Evolutionary conservation across 2,329 filamentous ascomycete species (phyloP).

Genomic region (Periglandula ipomoeae): DNA sequence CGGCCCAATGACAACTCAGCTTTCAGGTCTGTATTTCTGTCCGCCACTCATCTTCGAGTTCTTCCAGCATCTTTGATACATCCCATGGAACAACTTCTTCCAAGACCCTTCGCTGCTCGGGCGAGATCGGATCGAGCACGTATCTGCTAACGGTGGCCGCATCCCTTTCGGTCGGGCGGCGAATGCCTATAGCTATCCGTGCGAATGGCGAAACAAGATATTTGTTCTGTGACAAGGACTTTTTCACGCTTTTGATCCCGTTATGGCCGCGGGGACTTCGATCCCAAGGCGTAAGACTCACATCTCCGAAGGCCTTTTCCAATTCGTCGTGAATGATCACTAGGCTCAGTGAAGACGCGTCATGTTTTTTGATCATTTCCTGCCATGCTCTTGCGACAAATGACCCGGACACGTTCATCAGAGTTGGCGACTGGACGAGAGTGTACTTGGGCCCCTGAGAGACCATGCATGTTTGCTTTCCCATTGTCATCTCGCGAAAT

Average conservation of each 20-base stretch:
- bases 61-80: slow-evolving; percentile 40
- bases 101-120: slow-evolving; percentile 39
- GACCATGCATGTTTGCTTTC: slow-evolving; percentile 41
- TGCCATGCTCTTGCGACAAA: slow-evolving; percentile 60
- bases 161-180: slow-evolving; percentile 64
- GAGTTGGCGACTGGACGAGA: slow-evolving; percentile 62
- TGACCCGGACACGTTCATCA: slow-evolving; percentile 79
- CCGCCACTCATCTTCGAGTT: slow-evolving; percentile 33
- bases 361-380: slow-evolving; percentile 35
- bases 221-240: slow-evolving; percentile 32
- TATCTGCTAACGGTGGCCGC: slow-evolving; percentile 61
- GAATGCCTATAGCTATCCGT: slow-evolving; percentile 77
- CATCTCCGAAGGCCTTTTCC: slow-evolving; percentile 59
- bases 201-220: slow-evolving; percentile 35
- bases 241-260: slow-evolving; percentile 59
- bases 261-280: slow-evolving; percentile 64
- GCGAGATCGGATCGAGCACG: slow-evolving; percentile 62
- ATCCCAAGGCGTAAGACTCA: slow-evolving; percentile 55
- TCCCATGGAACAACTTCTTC: slow-evolving; percentile 41
- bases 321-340: slow-evolving; percentile 87
- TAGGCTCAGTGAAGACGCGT: slow-evolving; percentile 35
- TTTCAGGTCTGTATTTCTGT: slow-evolving; percentile 11
- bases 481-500: slow-evolving; percentile 38
- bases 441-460: slow-evolving; percentile 46
- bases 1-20: too few relatives aligned